Base-by-base conservation (phyloP, 2,329 filamentous ascomycete genomes). In the Falciphora oryzae region DNA sequence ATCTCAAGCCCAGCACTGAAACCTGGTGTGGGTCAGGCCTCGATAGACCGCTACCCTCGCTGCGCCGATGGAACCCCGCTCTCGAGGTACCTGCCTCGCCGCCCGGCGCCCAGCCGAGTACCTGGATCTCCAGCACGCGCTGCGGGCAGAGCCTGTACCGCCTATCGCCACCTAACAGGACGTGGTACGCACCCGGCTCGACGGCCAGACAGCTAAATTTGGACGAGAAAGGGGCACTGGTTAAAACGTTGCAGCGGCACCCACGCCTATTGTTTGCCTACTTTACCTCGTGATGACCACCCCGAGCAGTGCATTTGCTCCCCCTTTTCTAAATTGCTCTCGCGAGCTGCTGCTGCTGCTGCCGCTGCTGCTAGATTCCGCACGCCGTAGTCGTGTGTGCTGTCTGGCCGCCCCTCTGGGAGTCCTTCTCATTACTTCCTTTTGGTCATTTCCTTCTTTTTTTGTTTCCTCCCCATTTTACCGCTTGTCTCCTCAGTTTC, bases 281-380 rank as follows among this genome's bases (percentile, higher is more conserved):
- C 53, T 59, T 31, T n/a, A 38, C 57, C 62, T 59, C 62, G 62
- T 63, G 62, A 63, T 63, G 62, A 38, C 56, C 57, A 35, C 62
- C 50, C 35, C 62, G 28, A 53, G 22, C 18, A 53, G 16, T 50
- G 44, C 44, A 53, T 53, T 53, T 6, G 44, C 44, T 53, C 44
- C 44, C 44, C 44, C 44, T 53, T 53, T 53, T 53, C 44, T 25
- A 53, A 53, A 53, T 53, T 53, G 44, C n/a, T 25, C 44, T 53
- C 44, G 44, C 44, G 44, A 53, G 44, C 44, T 53, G 44, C 44
- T 53, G n/a, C n/a, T n/a, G 32, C 32, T 11, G 44, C 44, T 18
- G 44, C 44, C 44, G 44, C 44, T 53, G 44, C 44, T 53, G 44
- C 44, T 53, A 25, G n/a, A 53, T 62, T 56, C 18, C 32, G 38